Conservation (phyloP, 768 basidiomycete genomes). For the Leccinum incarnatum region DNA sequence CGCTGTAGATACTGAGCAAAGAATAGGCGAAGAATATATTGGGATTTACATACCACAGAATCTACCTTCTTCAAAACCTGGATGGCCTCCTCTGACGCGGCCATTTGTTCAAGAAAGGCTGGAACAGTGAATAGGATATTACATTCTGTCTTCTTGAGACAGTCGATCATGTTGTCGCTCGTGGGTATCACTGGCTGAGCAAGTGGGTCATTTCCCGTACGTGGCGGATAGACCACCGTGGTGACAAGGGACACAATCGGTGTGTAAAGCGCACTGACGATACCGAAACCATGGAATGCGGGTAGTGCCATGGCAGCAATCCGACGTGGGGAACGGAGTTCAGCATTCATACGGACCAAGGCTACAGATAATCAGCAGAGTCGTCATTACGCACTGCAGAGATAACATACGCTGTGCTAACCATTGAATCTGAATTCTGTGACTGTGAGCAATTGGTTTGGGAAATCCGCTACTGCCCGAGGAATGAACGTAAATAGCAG, state of each 20-base stretch:
- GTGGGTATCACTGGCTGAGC: conserved; percentile 37
- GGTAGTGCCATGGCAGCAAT: conserved; percentile 25
- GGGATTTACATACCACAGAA: conserved; percentile 27
- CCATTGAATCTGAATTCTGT: conserved; percentile 36
- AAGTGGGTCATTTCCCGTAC: conserved; percentile 12
- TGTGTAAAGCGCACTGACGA: conserved; percentile 11
- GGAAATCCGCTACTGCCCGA: conserved; percentile 51
- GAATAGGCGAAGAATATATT: no score
- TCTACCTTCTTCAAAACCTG: conserved; percentile 25
- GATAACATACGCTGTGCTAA: conserved; percentile 31
- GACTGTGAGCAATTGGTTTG: conserved; percentile 41
- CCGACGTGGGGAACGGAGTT: conserved; percentile 16
- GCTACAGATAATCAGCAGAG: conserved; percentile 2
- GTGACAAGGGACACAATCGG: conserved; percentile 19
- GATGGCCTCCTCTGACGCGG: conserved; percentile 20
- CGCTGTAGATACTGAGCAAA: no score
- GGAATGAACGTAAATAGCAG: conserved; percentile 45
- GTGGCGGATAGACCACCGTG: conserved; percentile 28
- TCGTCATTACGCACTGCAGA: no score
- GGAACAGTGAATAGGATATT: conserved; percentile 37
- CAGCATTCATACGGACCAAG: neutral
- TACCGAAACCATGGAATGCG: conserved; percentile 27
- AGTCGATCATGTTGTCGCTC: conserved; percentile 39
- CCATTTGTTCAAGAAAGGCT: conserved; percentile 39
- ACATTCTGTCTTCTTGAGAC: conserved; percentile 27